Evolutionary conservation across 169 alveolate species (phyloP), one percentile per base, ranked within the genome.

Genomic region (Fabrea salina): DNA sequence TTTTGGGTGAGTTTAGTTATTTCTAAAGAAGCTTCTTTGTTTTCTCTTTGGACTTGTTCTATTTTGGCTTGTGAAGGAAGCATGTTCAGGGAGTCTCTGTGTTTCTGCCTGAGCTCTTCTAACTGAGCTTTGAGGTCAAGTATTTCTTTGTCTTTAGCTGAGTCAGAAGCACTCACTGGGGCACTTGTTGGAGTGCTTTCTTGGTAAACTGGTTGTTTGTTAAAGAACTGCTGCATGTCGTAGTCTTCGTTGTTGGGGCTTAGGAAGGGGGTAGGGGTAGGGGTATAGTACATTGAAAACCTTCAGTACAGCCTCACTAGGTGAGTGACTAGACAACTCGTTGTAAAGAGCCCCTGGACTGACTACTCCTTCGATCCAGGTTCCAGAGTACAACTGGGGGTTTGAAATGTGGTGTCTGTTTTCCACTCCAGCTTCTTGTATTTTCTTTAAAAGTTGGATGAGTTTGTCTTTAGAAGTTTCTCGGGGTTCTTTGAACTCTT

Each of bases 371-470:
- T 86, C 92, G 80, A 91, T 70, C 92, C 95, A 91, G 43, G 86
- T 56, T 13, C 93, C 93, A 51, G 88, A 80, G 41, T 86, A 91
- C 35, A 91, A 37, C 53, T 78, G 83, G 11, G 93, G 93, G 39
- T 87, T 91, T 41, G 78, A 78, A 47, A 75, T 40, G 80, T 91
- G 95, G 68, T 85, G 84, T 74, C 84, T 77, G 6, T 87, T 79
- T 54, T 80, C 51, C 0, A 91, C 89, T 64, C 95, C 95, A 70
- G 72, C 82, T 49, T 82, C 88, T 70, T 91, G 89, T 32, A 91
- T 82, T 71, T 85, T 82, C 57, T 85, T 82, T 43, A 91, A 53
- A 50, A 86, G 75, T 56, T 79, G 72, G n/a, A 87, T 64, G 56
- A 74, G 27, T 53, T 54, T 74, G 35, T 74, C 64, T 35, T 22